Evolutionary conservation across 1,139 yeast species (phyloP), one percentile per base, ranked within the genome.

Genomic region (Zygoascus meyerae): DNA sequence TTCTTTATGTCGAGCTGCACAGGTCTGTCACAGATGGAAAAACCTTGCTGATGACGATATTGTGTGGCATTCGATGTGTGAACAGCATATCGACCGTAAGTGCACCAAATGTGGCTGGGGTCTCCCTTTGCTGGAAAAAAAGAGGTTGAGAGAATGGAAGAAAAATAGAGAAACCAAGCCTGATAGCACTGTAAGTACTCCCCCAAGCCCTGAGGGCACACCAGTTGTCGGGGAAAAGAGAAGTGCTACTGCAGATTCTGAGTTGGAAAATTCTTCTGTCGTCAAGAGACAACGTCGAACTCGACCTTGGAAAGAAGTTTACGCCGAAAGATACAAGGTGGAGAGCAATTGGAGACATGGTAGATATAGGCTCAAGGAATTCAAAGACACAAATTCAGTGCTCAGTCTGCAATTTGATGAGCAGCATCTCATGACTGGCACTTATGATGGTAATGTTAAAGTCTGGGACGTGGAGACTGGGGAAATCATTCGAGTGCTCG

Each of bases 51-150:
- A 92, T 65, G 97, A 90, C 63, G 97, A 92, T 61, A 70, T 95
- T 46, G 97, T 92, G 5, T 92, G 98, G 98, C 95, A 92, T 64
- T 89, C 92, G 57, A 84, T 92, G 92, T 92, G 98, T 65, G 96
- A 89, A 64, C 98, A 92, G 66, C 98, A 92, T 64, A 92, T 92
- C 49, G 98, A 92, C 66, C 74, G 95, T 51, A 92, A 92, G 65
- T 92, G 98, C 67, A 95, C 97, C 39, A 87, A 86, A 63, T 92
- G 98, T 71, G 98, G 98, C 9, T 92, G 98, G 98, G 98, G 98
- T 5, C 72, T 92, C 56, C 98, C 98, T 2, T 70, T 92, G 52
- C 78, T 92, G 78, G 74, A 70, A 52, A 63, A 68, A 49, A 60
- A 65, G 49, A 60, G 70, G 21, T 58, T 69, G 15, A 57, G 67